Evolutionary conservation across 352 stramenopile genomes (phyloP), one percentile per base, ranked within the genome.

Genomic region (Aphanomyces euteiches): DNA sequence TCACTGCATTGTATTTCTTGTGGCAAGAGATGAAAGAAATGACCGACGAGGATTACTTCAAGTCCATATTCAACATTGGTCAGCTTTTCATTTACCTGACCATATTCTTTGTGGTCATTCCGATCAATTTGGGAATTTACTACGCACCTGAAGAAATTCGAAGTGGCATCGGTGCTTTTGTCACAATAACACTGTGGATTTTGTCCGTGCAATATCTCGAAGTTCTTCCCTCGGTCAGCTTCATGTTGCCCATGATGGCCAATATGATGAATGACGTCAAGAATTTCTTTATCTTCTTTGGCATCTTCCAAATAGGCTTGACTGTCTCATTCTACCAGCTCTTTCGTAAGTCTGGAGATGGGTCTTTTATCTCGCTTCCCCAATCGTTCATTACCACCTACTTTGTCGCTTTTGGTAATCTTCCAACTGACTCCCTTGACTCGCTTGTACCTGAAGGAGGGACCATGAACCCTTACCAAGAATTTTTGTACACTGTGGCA

Each of bases 191-290:
- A 34, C 43, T 67, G 10, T 67, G 60, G 60, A 41, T 57, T 28
- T 41, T 67, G 12, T 21, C 28, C 1, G n/a, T 67, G 13, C 60
- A 67, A 37, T 67, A 56, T 37, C 47, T 67, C 21, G 60, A 67
- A 58, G 60, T 67, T 4, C 28, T 54, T 12, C 15, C 19, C 5
- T 54, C 60, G 15, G 60, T 41, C 47, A n/a, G 28, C 28, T 67
- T 56, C 17, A 8, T 67, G 4, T 54, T 67, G 7, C 60, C 60
- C 3, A 67, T 67, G 60, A 67, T 67, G 60, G 28, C 38, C 41
- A 57, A 57, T 34, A 67, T 67, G 60, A 19, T 67, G n/a, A 41
- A 41, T 4, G 60, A 67, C n/a, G 41, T 67, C 37, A 39, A 54
- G 8, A 67, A 67, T 37, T 67, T 67, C 37, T 28, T 67, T 37